Evolutionary conservation across 352 stramenopile species (phyloP).

Genomic region (Phytophthora cajani): DNA sequence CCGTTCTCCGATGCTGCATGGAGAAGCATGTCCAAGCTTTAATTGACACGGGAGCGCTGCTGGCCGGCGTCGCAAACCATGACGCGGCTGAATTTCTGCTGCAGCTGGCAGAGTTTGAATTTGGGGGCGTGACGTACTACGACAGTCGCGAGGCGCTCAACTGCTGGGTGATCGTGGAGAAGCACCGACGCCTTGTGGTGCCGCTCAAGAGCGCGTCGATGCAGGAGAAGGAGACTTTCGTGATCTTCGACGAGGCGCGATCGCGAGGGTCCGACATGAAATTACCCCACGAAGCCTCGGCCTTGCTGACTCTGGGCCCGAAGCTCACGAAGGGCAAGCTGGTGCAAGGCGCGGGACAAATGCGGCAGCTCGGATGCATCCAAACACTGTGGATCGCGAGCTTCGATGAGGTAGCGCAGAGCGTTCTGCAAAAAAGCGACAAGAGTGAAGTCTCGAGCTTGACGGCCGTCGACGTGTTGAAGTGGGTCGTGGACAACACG

Average conservation of each 20-base stretch:
- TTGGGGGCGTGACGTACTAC: conserved; percentile 85
- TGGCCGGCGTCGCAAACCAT: conserved; percentile 43
- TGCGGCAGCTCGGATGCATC: conserved; percentile 78
- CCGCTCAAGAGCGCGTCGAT: conserved; percentile 73
- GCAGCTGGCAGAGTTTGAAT: conserved; percentile 26
- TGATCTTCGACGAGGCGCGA: conserved; percentile 91
- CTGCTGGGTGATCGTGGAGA: conserved; percentile 84
- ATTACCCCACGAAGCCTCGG: conserved; percentile 64
- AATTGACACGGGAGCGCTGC: not conserved
- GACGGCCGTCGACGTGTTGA: conserved; percentile 51
- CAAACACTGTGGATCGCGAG: conserved; percentile 78
- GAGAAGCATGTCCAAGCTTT: not conserved
- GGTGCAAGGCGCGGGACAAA: conserved; percentile 90
- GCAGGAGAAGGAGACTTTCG: conserved; percentile 85
- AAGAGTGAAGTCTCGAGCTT: not conserved
- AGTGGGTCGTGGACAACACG: conserved; percentile 89
- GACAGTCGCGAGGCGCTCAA: conserved; percentile 57
- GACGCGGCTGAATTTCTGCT: conserved; percentile 33
- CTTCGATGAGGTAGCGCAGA: conserved; percentile 70
- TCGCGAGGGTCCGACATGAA: conserved; percentile 92
- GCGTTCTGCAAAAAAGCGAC: conserved; percentile 27
- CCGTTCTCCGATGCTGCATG: not conserved
- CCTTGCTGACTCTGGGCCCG: conserved; percentile 84
- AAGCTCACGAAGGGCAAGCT: conserved; percentile 92
- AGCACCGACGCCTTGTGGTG: conserved; percentile 43